Evolutionary conservation across 192 early-diverging fungal genomes (phyloP).

Genomic region (Mortierella antarctica): DNA sequence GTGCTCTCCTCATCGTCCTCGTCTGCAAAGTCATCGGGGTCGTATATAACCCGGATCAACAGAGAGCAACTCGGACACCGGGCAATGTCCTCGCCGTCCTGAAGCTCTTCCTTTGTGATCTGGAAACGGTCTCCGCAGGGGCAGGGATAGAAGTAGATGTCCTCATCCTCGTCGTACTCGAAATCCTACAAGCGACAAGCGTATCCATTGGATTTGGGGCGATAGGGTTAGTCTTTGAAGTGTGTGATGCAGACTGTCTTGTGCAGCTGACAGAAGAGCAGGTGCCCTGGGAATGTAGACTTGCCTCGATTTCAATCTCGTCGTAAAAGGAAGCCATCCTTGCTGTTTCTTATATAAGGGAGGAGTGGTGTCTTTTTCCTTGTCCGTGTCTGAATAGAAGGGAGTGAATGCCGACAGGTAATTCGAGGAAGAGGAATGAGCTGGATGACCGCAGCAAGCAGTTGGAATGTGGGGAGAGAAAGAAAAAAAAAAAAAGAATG

Average conservation of each 20-base stretch:
- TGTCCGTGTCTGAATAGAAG: not conserved
- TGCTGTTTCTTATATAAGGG: not conserved
- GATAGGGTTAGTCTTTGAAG: not conserved
- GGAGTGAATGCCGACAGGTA: not conserved
- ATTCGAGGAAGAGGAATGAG: no score
- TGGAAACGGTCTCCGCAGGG: slow-evolving; percentile 97
- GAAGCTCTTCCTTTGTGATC: slow-evolving; percentile 82
- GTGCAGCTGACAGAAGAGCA: not conserved
- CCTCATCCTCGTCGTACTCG: slow-evolving; percentile 88
- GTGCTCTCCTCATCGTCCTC: slow-evolving; percentile 63
- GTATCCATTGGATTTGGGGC: not conserved
- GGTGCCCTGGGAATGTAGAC: not conserved
- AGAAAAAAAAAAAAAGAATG: not conserved
- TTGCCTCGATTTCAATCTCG: slow-evolving; percentile 70
- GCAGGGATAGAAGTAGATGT: slow-evolving; percentile 92
- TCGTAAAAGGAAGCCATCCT: slow-evolving; percentile 63
- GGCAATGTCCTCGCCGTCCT: slow-evolving; percentile 88
- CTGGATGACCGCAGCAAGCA: no score
- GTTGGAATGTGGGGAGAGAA: not conserved
- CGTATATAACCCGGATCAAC: slow-evolving; percentile 91
- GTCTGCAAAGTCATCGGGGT: slow-evolving; percentile 73
- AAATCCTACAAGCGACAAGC: slow-evolving; percentile 76
- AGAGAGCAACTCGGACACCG: slow-evolving; percentile 94
- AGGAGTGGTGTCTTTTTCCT: not conserved
- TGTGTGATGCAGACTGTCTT: not conserved